Conservation (phyloP, 1,284 basidiomycete species). For the Puccinia polysora region DNA sequence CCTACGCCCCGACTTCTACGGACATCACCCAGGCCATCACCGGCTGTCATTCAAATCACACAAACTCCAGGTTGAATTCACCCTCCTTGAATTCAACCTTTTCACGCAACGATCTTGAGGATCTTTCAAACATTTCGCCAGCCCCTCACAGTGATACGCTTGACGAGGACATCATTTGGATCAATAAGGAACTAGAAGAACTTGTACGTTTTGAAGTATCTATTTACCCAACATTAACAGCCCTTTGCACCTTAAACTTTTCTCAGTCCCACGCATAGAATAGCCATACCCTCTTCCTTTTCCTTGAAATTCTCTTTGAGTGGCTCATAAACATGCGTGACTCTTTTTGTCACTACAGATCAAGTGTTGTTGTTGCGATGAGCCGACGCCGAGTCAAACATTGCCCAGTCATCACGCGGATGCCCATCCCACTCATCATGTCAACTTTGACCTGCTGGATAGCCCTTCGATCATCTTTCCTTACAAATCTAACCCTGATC, state of each 20-base stretch:
- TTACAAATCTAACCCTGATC: not conserved
- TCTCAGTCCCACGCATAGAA: not conserved
- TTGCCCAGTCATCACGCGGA: conserved; percentile 33
- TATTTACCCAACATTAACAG: not conserved
- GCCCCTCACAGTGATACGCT: not conserved
- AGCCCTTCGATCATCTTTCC: conserved; percentile 15
- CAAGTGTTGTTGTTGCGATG: conserved; percentile 32
- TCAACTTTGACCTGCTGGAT: conserved; percentile 30
- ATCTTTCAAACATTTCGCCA: not conserved
- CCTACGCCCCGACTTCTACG: not conserved
- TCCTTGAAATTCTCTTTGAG: not conserved
- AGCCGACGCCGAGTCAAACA: conserved; percentile 13
- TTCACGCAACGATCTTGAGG: not conserved
- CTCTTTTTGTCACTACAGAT: conserved; percentile 18
- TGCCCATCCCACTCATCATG: conserved; percentile 39
- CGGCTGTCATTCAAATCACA: no score
- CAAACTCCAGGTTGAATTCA: conserved; percentile 6
- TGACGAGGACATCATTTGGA: conserved; percentile 26
- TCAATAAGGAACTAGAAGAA: conserved; percentile 41
- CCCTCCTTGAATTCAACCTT: not conserved
- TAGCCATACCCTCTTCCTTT: not conserved
- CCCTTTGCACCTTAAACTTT: not conserved
- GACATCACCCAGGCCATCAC: conserved; percentile 4
- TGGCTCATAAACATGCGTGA: no score
- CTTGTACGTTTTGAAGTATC: conserved; percentile 20